Evolutionary conservation across 106 monocot species (phyloP).

Genomic region (Phalaenopsis aphrodite): DNA sequence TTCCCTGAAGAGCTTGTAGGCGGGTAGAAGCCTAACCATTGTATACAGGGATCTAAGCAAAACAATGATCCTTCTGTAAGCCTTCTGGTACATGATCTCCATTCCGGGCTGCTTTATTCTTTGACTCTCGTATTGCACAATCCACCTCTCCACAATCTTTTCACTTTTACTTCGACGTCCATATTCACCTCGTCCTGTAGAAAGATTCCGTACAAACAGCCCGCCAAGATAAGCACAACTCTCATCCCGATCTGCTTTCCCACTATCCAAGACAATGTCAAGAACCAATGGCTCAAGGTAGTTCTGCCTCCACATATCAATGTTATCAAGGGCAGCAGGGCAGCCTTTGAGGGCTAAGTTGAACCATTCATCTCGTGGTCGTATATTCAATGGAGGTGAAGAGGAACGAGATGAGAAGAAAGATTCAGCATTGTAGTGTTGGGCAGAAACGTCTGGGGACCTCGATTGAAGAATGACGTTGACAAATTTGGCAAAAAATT

Average conservation of each 20-base stretch:
- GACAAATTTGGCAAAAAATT: conserved; percentile 60
- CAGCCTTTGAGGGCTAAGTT: conserved; percentile 44
- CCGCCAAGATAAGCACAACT: not conserved
- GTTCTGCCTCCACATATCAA: conserved; percentile 55
- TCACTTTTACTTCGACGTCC: conserved; percentile 6
- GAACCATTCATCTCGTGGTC: conserved; percentile 49
- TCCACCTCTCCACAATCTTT: conserved; percentile 60
- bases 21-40: conserved; percentile 62
- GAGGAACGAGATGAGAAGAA: conserved; percentile 26
- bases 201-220: not conserved
- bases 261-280: conserved; percentile 31
- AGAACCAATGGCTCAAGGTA: conserved; percentile 56
- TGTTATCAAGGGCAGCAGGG: conserved; percentile 50
- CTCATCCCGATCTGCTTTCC: not conserved
- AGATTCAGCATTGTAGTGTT: conserved; percentile 28
- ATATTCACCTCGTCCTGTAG: conserved; percentile 9
- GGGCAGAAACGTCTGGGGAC: conserved; percentile 51
- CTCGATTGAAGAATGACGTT: conserved; percentile 60
- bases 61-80: conserved; percentile 40
- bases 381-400: conserved; percentile 23
- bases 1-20: conserved; percentile 67
- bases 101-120: conserved; percentile 1
- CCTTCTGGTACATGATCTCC: conserved; percentile 28
- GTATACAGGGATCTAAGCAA: conserved; percentile 69
- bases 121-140: conserved; percentile 41